Evolutionary conservation across 768 basidiomycete species (phyloP).

Genomic region (Leccinum ochraceum): DNA sequence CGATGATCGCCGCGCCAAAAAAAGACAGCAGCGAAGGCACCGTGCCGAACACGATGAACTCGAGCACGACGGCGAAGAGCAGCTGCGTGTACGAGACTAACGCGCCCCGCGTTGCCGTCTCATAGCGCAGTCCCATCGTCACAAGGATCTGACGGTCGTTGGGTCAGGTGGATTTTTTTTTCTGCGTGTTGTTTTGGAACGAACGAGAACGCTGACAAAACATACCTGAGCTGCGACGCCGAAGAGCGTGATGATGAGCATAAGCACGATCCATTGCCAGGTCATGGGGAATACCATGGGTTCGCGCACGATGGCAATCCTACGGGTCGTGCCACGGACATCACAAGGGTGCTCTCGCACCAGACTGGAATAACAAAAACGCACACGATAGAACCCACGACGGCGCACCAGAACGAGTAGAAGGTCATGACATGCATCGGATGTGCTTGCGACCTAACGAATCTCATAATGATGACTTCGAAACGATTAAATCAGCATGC

Average conservation of each 20-base stretch:
- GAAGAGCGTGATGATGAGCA: slow-evolving; percentile 15
- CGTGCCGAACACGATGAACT: slow-evolving; percentile 64
- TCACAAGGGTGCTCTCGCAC: neutral
- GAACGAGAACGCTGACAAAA: slow-evolving; percentile 8
- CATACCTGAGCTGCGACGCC: slow-evolving; percentile 21
- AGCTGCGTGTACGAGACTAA: slow-evolving; percentile 65
- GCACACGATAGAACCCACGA: slow-evolving; percentile 15
- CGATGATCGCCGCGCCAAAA: slow-evolving; percentile 64
- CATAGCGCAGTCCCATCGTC: slow-evolving; percentile 59
- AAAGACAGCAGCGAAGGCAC: slow-evolving; percentile 59
- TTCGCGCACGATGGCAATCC: slow-evolving; percentile 11
- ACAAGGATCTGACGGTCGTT: slow-evolving; percentile 44
- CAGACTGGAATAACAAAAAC: neutral
- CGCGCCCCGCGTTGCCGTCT: slow-evolving; percentile 63
- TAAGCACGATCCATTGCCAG: slow-evolving; percentile 17
- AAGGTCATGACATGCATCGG: slow-evolving; percentile 70
- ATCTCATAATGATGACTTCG: slow-evolving; percentile 53
- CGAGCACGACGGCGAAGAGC: slow-evolving; percentile 66
- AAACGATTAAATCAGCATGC: neutral
- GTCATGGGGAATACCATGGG: slow-evolving; percentile 18
- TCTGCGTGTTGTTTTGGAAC: neutral
- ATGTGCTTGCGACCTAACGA: slow-evolving; percentile 75
- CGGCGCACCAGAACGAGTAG: slow-evolving; percentile 59
- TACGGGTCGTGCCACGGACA: neutral
- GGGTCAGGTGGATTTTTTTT: neutral